These are phyloP conservation scores for Rhizodiscina lignyota DNA, from an alignment of 495 filamentous ascomycete genomes.

Conservation along the genomic window DNA sequence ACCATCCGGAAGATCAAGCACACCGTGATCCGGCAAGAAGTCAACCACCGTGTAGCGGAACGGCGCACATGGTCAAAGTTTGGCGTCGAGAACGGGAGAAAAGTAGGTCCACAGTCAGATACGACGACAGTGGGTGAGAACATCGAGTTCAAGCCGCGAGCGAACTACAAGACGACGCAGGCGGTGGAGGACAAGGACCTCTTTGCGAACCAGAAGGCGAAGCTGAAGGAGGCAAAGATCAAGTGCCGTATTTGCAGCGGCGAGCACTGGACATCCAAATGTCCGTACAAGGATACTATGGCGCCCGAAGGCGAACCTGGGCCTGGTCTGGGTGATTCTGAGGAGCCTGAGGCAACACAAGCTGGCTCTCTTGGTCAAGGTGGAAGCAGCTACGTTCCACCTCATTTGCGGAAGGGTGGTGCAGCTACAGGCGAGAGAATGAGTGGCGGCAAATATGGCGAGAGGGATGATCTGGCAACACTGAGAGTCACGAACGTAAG, in stretches of 20 bases:
- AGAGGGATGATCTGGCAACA: conserved; percentile 91
- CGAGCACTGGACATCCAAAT: conserved; percentile 95
- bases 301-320: conserved; percentile 50
- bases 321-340: conserved; percentile 32
- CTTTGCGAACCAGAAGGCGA: conserved; percentile 53
- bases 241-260: conserved; percentile 98
- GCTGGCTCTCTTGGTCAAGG: conserved; percentile 44
- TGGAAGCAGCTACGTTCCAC: conserved; percentile 76
- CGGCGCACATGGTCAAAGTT: conserved; percentile 87
- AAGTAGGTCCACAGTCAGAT: conserved; percentile 51
- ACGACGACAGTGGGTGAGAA: conserved; percentile 93
- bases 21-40: conserved; percentile 71
- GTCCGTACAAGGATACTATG: conserved; percentile 76
- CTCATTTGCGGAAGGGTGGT: conserved; percentile 69
- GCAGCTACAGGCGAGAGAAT: conserved; percentile 62
- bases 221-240: conserved; percentile 97
- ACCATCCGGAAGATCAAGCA: conserved; percentile 86
- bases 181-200: conserved; percentile 54
- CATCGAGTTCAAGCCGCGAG: conserved; percentile 72
- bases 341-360: conserved; percentile 28
- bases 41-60: conserved; percentile 93
- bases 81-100: conserved; percentile 62
- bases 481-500: conserved; percentile 92
- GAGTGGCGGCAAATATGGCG: conserved; percentile 73
- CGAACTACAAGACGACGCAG: conserved; percentile 76